These are phyloP conservation scores for Calcarisporium arbuscula DNA, from an alignment of 2,329 filamentous ascomycete genomes.

Conservation along the genomic window DNA sequence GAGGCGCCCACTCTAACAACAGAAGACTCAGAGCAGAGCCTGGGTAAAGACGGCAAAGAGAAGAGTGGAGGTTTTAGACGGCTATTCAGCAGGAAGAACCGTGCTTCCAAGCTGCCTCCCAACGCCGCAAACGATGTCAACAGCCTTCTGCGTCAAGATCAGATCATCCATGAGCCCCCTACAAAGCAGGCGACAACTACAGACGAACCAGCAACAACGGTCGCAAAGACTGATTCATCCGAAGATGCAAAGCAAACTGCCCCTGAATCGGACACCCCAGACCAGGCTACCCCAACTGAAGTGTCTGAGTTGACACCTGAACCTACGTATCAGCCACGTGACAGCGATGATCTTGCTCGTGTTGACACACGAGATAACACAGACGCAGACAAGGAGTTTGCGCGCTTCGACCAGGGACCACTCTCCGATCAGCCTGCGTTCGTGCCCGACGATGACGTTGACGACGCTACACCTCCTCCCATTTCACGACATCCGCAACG, in stretches of 20 bases:
- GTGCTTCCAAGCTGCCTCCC: constrained; percentile 49
- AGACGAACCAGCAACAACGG: constrained; percentile 18
- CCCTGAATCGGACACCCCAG: constrained; percentile 15
- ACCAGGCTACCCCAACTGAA: background rate
- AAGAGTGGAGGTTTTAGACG: constrained; percentile 52
- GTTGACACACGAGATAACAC: constrained; percentile 53
- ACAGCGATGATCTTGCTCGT: constrained; percentile 43
- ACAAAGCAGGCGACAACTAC: constrained; percentile 18
- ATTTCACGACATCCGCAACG: constrained; percentile 32
- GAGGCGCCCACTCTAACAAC: constrained; percentile 4
- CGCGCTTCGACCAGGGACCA: constrained; percentile 81
- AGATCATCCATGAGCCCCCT: constrained; percentile 17
- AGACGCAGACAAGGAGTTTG: constrained; percentile 55
- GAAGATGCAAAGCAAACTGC: constrained; percentile 21
- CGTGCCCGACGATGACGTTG: constrained; percentile 52
- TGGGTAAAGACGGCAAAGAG: no score
- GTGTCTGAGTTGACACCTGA: constrained; percentile 9
- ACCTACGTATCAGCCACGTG: constrained; percentile 12
- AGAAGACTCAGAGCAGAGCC: no score
- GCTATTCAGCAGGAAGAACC: constrained; percentile 57
- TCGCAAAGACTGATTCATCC: no score
- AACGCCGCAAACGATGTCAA: constrained; percentile 45
- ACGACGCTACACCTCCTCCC: constrained; percentile 43
- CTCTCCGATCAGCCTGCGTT: constrained; percentile 83
- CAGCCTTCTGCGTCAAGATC: constrained; percentile 40